Percentiles rank a stretch among this genome's conserved stretches.
Evolutionary conservation across 2,329 filamentous ascomycete genomes (phyloP).

Genomic region (Trichoderma afroharzianum): DNA sequence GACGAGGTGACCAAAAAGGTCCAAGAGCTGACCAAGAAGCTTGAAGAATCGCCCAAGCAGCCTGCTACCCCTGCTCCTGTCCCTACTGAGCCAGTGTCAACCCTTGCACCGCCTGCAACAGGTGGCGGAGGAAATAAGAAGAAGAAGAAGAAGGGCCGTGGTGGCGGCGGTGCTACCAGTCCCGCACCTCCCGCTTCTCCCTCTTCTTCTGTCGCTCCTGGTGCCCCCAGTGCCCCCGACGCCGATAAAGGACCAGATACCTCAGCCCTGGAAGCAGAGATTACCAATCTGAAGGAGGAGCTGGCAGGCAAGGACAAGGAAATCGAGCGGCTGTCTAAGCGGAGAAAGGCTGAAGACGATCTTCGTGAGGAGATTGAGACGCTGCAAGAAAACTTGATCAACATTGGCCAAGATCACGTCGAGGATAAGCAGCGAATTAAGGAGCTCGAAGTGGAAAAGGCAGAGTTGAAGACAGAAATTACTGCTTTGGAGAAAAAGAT

Average conservation of each 20-base stretch:
- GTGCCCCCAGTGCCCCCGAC: conserved; percentile 22
- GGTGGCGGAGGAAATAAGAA: conserved; percentile 36
- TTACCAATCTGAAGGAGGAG: conserved; percentile 49
- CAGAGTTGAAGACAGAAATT: conserved; percentile 59
- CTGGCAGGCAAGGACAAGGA: conserved; percentile 64
- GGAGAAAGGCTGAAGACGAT: conserved; percentile 72
- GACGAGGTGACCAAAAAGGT: conserved; percentile 33
- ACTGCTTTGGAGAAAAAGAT: conserved; percentile 69
- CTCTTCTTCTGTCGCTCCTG: conserved; percentile 22
- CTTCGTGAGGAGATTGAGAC: conserved; percentile 82
- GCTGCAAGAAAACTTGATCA: conserved; percentile 73
- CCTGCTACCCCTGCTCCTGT: conserved; percentile 24
- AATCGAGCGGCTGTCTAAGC: conserved; percentile 67
- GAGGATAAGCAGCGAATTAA: conserved; percentile 76
- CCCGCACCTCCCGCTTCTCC: conserved; percentile 23
- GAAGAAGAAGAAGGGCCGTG: conserved; percentile 86
- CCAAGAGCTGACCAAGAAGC: conserved; percentile 34
- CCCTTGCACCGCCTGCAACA: conserved; percentile 16
- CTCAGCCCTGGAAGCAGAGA: conserved; percentile 45
- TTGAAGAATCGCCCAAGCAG: conserved; percentile 31
- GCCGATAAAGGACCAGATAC: conserved; percentile 27
- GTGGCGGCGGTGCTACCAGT: conserved; percentile 33
- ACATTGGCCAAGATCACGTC: conserved; percentile 79
- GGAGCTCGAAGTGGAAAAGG: conserved; percentile 66
- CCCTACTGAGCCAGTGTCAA: conserved; percentile 5